These are phyloP conservation scores for Colletotrichum liaoningense DNA, from an alignment of 2,329 filamentous ascomycete genomes.

Conservation along the genomic window DNA sequence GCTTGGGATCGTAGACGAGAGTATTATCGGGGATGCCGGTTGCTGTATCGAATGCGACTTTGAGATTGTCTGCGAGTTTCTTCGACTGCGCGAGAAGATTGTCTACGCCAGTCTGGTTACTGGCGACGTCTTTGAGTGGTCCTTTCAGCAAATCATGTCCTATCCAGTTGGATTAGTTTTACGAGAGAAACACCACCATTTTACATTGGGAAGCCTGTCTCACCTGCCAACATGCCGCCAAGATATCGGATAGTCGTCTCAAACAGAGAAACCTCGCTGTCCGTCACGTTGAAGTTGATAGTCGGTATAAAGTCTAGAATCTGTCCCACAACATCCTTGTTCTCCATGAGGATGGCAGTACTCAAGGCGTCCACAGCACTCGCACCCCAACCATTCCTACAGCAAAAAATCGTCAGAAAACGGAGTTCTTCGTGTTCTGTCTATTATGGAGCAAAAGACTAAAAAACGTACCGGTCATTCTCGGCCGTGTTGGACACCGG, in stretches of 20 bases:
- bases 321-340: slow-evolving; percentile 73
- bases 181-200: not conserved
- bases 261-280: slow-evolving; percentile 77
- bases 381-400: slow-evolving; percentile 86
- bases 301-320: slow-evolving; percentile 78
- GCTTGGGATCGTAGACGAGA: slow-evolving; percentile 67
- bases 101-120: slow-evolving; percentile 59
- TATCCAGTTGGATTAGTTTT: slow-evolving; percentile 40
- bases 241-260: slow-evolving; percentile 93
- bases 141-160: slow-evolving; percentile 79
- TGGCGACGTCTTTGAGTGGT: slow-evolving; percentile 65
- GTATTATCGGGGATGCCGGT: slow-evolving; percentile 80
- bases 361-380: slow-evolving; percentile 84
- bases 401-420: slow-evolving; percentile 33
- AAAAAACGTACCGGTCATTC: slow-evolving; percentile 73
- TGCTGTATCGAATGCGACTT: slow-evolving; percentile 81
- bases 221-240: slow-evolving; percentile 81
- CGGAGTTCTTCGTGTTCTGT: not conserved
- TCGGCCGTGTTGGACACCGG: slow-evolving; percentile 73
- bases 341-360: slow-evolving; percentile 82
- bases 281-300: slow-evolving; percentile 76
- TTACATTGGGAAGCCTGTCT: not conserved
- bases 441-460: no score
- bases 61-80: slow-evolving; percentile 77
- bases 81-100: slow-evolving; percentile 74